These are phyloP conservation scores for Danielia reshetovae DNA, from an alignment of 805 yeast genomes.

Conservation along the genomic window DNA sequence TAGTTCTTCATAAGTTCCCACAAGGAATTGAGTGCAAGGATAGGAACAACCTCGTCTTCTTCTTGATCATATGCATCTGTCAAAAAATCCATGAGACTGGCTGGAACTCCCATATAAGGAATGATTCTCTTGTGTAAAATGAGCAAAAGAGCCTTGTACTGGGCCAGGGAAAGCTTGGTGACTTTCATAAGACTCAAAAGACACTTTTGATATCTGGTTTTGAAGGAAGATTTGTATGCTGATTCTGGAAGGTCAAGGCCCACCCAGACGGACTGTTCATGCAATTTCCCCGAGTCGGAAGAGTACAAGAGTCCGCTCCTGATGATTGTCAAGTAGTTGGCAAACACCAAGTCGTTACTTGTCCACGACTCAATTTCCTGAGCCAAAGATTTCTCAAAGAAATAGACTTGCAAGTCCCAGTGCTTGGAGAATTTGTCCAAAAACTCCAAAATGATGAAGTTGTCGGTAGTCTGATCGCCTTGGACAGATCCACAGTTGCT, in stretches of 20 bases:
- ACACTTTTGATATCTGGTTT: conserved; percentile 62
- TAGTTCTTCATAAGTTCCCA: conserved; percentile 77
- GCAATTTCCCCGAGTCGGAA: conserved; percentile 25
- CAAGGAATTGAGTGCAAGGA: conserved; percentile 81
- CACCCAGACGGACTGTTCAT: conserved; percentile 24
- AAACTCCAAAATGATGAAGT: conserved; percentile 53
- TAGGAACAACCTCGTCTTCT: conserved; percentile 51
- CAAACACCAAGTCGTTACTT: conserved; percentile 19
- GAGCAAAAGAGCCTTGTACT: conserved; percentile 65
- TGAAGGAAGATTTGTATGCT: conserved; percentile 46
- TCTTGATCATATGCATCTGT: conserved; percentile 71
- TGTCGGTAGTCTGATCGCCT: conserved; percentile 46
- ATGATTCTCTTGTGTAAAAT: conserved; percentile 80
- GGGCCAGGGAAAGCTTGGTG: conserved; percentile 45
- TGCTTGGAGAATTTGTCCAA: conserved; percentile 47
- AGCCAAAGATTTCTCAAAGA: conserved; percentile 43
- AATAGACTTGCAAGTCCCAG: conserved; percentile 78
- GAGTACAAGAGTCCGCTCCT: conserved; percentile 23
- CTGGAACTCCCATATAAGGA: conserved; percentile 77
- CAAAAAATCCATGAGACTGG: conserved; percentile 85
- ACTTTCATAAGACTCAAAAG: conserved; percentile 56
- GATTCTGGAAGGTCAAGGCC: conserved; percentile 34
- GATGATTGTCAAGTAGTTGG: conserved; percentile 40
- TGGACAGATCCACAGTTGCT: conserved; percentile 35
- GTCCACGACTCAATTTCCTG: conserved; percentile 7